Percentiles rank a stretch among this genome's conserved stretches.
Conservation (phyloP, 2,329 filamentous ascomycete genomes). For the Colletotrichum liaoningense region DNA sequence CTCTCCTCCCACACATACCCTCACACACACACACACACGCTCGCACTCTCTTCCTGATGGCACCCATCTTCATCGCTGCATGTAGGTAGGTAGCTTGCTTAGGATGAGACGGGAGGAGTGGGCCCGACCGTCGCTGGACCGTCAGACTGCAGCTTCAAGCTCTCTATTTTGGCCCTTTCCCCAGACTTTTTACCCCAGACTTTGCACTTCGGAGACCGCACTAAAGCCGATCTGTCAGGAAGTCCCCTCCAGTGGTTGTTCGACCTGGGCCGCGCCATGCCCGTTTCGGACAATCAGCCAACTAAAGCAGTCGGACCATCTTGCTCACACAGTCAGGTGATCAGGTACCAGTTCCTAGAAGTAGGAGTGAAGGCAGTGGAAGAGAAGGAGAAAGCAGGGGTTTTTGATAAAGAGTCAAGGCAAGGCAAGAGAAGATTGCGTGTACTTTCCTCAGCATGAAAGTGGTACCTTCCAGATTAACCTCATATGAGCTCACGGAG, state of each 20-base stretch:
- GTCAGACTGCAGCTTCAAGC: constrained; percentile 1
- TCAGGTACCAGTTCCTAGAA: neutral
- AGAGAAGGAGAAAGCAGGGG: neutral
- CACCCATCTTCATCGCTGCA: neutral
- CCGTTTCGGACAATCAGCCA: constrained; percentile 29
- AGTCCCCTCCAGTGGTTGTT: neutral
- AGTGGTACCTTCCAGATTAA: neutral
- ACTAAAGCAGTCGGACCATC: neutral
- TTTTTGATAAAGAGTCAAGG: neutral
- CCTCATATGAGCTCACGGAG: too few species aligned
- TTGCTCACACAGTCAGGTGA: neutral
- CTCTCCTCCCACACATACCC: constrained; percentile 7
- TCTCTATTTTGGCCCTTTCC: constrained; percentile 19
- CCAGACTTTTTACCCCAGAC: constrained; percentile 37
- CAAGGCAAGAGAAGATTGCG: neutral
- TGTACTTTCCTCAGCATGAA: neutral
- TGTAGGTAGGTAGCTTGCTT: neutral
- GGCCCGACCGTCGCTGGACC: neutral
- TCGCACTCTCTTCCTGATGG: neutral
- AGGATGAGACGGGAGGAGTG: constrained; percentile 7
- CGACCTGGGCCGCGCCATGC: constrained; percentile 7
- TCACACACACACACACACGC: neutral
- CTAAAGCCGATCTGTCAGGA: constrained; percentile 27
- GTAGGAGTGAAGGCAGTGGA: too few species aligned
- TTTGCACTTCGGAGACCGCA: constrained; percentile 16